A percentile compares a stretch with the other conserved stretches of the same genome.
These are phyloP conservation scores for Candida multigemmis DNA, from an alignment of 805 yeast species.

Conservation along the genomic window DNA sequence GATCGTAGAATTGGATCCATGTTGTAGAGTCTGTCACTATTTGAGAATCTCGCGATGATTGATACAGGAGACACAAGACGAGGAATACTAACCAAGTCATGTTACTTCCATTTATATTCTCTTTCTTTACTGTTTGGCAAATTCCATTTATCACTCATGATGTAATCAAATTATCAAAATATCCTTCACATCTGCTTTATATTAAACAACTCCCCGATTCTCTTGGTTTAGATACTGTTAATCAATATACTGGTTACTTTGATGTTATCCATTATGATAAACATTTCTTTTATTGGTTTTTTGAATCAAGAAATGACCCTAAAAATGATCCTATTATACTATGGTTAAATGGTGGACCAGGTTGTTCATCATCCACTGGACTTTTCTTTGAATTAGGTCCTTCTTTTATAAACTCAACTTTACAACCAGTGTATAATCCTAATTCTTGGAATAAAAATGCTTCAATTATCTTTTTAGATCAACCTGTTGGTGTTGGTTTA, in stretches of 20 bases:
- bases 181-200: too few relatives aligned
- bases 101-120: too few relatives aligned
- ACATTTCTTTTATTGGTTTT: constrained; percentile 24
- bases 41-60: too few relatives aligned
- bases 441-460: constrained; percentile 22
- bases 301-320: constrained; percentile 23
- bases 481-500: constrained; percentile 18
- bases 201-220: constrained; percentile 47
- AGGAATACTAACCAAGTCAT: too few relatives aligned
- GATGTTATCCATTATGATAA: constrained; percentile 59
- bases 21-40: too few relatives aligned
- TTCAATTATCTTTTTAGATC: constrained; percentile 26
- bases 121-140: too few relatives aligned
- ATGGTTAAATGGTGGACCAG: constrained; percentile 26
- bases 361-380: constrained; percentile 20
- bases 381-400: constrained; percentile 23
- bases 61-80: too few relatives aligned
- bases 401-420: constrained; percentile 11
- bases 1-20: constrained; percentile 3
- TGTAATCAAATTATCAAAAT: too few relatives aligned
- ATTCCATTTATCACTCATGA: too few relatives aligned
- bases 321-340: constrained; percentile 18
- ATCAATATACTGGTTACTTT: constrained; percentile 75
- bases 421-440: constrained; percentile 18
- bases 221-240: constrained; percentile 70